A percentile compares a stretch with the other conserved stretches of the same genome.
phyloP scores from a whole-genome alignment of 2,329 filamentous ascomycete species.

The Sphaerulina musiva region DNA sequence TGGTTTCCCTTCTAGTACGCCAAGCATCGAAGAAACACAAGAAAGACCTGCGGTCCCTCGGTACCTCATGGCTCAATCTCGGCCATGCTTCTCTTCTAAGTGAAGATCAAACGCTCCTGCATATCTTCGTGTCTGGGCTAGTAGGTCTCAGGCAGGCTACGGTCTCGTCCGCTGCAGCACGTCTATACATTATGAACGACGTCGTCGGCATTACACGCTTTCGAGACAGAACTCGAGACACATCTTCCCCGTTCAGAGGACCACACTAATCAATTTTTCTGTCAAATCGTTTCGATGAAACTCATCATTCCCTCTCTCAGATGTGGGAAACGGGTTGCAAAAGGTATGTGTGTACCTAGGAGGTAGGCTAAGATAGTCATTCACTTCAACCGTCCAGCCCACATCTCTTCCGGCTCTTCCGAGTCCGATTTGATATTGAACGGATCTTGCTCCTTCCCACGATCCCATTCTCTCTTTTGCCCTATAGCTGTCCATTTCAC shows the following conservation, averaged over 20 bases:
- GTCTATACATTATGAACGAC: neutral
- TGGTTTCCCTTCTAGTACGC: no score
- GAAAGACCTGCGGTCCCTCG: no score
- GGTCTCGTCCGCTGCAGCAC: neutral
- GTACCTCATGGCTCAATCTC: slow-evolving; percentile 5
- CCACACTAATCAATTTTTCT: no score
- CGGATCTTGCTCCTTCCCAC: slow-evolving; percentile 47
- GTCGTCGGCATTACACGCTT: no score
- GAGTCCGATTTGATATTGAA: neutral
- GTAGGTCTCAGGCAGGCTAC: neutral
- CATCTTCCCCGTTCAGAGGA: no score
- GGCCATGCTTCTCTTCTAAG: neutral
- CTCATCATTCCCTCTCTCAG: no score
- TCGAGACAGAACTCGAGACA: no score
- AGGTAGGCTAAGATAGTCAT: neutral
- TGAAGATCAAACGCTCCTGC: neutral
- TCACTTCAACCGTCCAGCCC: neutral
- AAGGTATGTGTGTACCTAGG: neutral
- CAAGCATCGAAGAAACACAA: no score
- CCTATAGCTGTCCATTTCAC: slow-evolving; percentile 33
- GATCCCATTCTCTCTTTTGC: slow-evolving; percentile 61
- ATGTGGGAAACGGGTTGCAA: no score
- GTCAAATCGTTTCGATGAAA: no score
- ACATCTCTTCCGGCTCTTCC: neutral
- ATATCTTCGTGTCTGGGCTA: neutral